Evolutionary conservation across 140 eudicot species (phyloP), one percentile per base, ranked within the genome.

Genomic region (Ambrosia hybrid): DNA sequence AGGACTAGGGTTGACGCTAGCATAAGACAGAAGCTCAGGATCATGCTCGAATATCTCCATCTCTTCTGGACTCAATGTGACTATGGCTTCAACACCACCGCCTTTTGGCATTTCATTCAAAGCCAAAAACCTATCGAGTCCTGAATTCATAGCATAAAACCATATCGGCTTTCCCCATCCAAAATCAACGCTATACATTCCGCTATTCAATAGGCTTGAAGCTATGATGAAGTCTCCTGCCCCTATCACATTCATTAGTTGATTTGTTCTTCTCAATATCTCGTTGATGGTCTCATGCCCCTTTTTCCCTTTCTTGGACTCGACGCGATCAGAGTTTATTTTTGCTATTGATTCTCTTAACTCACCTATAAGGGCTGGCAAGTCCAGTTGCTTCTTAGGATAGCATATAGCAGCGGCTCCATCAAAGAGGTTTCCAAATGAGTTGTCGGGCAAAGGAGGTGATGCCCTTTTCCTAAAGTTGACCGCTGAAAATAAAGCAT

Each of bases 141-240:
- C 72, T 0, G 71, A 4, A 52, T 68, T 57, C 59, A 68, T 37
- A n/a, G 4, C 7, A 59, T 36, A 73, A 30, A 74, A 48, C 86
- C 83, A 82, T 15, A 82, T 72, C 26, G 86, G 80, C 75, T 65
- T 82, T 57, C 86, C 86, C 83, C 83, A 78, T 10, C 87, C 83
- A 6, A 83, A 78, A 66, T 83, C 81, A 5, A 71, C 9, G 5
- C 70, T 72, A 30, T 74, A 74, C 0, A 83, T 9, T 69, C 76
- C 81, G n/a, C 59, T 26, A 0, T 83, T 70, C 16, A 65, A 14
- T 56, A 68, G 21, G 55, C 86, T 78, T 12, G 61, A 78, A 52
- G 56, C 55, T 48, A 45, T 0, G 13, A 69, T 52, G 46, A 14
- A 58, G 30, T 58, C 56, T 15, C 68, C 80, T 58, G 4, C 63